phyloP scores from a whole-genome alignment of 108 stramenopile species.

The Epithemia pelagica region DNA sequence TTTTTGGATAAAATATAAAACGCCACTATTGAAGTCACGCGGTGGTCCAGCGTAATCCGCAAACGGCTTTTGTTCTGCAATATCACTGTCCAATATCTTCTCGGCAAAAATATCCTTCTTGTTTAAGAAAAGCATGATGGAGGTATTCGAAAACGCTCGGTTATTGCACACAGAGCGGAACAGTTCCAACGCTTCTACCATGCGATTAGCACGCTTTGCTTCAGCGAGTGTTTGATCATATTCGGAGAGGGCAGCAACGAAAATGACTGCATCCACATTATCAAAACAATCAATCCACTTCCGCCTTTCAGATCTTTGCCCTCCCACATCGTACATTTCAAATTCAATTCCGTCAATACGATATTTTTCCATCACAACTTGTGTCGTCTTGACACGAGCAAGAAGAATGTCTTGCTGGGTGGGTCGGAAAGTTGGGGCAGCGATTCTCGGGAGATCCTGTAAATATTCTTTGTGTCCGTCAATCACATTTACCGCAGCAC shows the following conservation, averaged over 20 bases:
- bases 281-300: conserved; percentile 96
- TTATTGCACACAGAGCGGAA: conserved; percentile 96
- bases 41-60: conserved; percentile 76
- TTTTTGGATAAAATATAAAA: conserved; percentile 89
- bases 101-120: conserved; percentile 98
- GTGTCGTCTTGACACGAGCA: conserved; percentile 94
- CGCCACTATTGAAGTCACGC: conserved; percentile 83
- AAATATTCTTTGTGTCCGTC: conserved; percentile 87
- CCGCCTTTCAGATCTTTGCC: conserved; percentile 82
- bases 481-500: conserved; percentile 71
- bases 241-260: conserved; percentile 94
- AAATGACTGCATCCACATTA: conserved; percentile 97
- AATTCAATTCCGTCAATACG: conserved; percentile 85
- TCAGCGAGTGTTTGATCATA: conserved; percentile 96
- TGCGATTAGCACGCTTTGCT: conserved; percentile 91
- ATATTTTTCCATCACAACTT: conserved; percentile 87
- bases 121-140: conserved; percentile 83
- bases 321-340: conserved; percentile 95
- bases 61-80: conserved; percentile 74
- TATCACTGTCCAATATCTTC: conserved; percentile 85
- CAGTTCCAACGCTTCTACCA: conserved; percentile 93
- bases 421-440: conserved; percentile 70
- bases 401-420: conserved; percentile 91
- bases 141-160: conserved; percentile 92
- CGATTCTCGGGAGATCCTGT: conserved; percentile 69